phyloP scores from a whole-genome alignment of 495 filamentous ascomycete species.

The Gamarada debralockiae region DNA sequence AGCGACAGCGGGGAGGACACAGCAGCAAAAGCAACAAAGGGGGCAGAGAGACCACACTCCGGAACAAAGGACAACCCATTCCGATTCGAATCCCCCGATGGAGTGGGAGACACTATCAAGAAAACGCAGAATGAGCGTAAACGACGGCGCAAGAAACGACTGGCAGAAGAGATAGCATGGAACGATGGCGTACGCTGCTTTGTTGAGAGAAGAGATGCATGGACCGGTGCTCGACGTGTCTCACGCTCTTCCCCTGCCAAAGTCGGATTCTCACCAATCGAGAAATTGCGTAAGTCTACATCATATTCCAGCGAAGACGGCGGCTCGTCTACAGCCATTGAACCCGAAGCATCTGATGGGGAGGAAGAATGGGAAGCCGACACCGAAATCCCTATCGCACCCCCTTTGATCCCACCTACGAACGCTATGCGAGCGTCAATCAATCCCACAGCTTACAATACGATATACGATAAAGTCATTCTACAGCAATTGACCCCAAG shows the following conservation, averaged over 20 bases:
- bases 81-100: conserved; percentile 62
- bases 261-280: neutral
- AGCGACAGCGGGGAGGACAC: conserved; percentile 10
- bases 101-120: conserved; percentile 43
- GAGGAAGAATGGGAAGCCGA: conserved; percentile 19
- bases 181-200: conserved; percentile 79
- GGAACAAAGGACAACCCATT: conserved; percentile 36
- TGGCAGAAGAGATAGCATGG: conserved; percentile 76
- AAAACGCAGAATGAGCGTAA: conserved; percentile 44
- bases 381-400: conserved; percentile 49
- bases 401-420: conserved; percentile 61
- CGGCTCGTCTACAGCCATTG: conserved; percentile 15
- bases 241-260: neutral
- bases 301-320: conserved; percentile 16
- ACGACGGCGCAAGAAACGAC: conserved; percentile 50
- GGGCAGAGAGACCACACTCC: neutral
- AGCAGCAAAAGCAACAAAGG: neutral
- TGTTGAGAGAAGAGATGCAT: conserved; percentile 71
- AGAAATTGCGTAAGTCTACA: neutral
- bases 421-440: conserved; percentile 74
- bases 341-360: conserved; percentile 5
- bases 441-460: conserved; percentile 64
- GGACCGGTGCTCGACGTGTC: conserved; percentile 65
- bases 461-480: conserved; percentile 86
- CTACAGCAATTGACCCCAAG: conserved; percentile 71